A percentile compares a stretch with the other conserved stretches of the same genome.
Conservation (phyloP, 1,139 yeast genomes). For the Hyphopichia burtonii region DNA sequence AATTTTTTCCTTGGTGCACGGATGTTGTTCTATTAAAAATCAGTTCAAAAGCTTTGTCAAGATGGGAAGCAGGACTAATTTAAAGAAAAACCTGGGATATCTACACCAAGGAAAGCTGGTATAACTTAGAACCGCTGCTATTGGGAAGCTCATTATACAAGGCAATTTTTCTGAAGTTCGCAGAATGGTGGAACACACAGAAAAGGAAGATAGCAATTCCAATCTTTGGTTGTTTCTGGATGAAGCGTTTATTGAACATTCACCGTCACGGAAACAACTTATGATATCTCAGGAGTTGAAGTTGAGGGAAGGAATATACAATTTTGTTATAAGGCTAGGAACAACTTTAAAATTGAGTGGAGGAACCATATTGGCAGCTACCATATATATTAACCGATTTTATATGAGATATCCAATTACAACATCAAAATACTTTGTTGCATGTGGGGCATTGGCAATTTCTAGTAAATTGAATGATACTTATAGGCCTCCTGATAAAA, state of each 20-base stretch:
- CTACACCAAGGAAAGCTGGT: no score
- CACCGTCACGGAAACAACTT: constrained; percentile 31
- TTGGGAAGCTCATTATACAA: no score
- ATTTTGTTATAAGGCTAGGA: constrained; percentile 40
- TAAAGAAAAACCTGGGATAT: no score
- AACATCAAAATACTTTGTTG: constrained; percentile 46
- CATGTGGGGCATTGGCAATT: constrained; percentile 45
- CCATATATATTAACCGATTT: constrained; percentile 40
- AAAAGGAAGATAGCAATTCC: no score
- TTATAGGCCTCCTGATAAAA: constrained; percentile 44
- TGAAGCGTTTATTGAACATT: constrained; percentile 24
- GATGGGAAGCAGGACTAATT: no score
- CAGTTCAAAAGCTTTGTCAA: no score
- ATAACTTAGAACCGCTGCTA: no score
- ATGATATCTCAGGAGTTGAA: constrained; percentile 36
- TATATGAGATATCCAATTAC: constrained; percentile 46
- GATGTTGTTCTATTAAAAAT: no score
- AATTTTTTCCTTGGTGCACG: no score
- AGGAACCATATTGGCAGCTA: constrained; percentile 43
- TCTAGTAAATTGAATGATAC: constrained; percentile 45
- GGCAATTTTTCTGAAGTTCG: no score
- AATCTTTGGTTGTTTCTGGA: constrained; percentile 38
- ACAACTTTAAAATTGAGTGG: constrained; percentile 41
- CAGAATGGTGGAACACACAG: no score
- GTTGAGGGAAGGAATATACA: constrained; percentile 39